A percentile compares a stretch with the other conserved stretches of the same genome.
Conservation (phyloP, 2,329 filamentous ascomycete species). For the Lasiodiplodia sp. region DNA sequence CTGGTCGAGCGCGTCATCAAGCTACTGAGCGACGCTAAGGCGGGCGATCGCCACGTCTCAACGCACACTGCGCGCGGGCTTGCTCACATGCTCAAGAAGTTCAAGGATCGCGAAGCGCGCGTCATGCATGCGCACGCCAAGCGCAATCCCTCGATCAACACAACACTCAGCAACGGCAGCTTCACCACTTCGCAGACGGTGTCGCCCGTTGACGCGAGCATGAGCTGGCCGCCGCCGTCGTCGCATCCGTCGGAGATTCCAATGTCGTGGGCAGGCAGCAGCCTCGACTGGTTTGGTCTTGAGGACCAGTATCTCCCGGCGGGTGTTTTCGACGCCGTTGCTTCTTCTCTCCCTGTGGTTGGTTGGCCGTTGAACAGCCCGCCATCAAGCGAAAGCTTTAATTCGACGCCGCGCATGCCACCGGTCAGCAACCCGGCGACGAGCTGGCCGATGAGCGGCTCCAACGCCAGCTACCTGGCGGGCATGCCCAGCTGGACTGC, state of each 20-base stretch:
- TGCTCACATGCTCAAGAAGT: conserved; percentile 44
- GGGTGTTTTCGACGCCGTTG: conserved; percentile 27
- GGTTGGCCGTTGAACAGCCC: conserved; percentile 29
- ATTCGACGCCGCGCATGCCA: conserved; percentile 28
- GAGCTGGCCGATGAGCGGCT: conserved; percentile 27
- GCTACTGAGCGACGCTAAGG: conserved; percentile 41
- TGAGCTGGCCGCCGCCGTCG: conserved; percentile 23
- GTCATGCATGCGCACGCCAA: conserved; percentile 27
- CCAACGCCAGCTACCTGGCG: conserved; percentile 23
- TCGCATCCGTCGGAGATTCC: conserved; percentile 15
- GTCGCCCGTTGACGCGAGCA: conserved; percentile 15
- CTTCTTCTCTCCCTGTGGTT: conserved; percentile 25
- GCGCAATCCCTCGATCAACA: conserved; percentile 27
- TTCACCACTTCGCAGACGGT: conserved; percentile 10
- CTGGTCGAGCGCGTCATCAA: conserved; percentile 44
- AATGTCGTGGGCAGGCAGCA: conserved; percentile 28
- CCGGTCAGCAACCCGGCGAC: conserved; percentile 23
- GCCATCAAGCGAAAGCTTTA: conserved; percentile 29
- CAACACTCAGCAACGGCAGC: conserved; percentile 24
- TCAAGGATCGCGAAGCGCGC: conserved; percentile 30
- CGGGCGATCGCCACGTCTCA: conserved; percentile 47
- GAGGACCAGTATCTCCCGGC: conserved; percentile 30
- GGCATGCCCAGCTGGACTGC: conserved; percentile 27
- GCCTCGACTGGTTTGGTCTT: conserved; percentile 29
- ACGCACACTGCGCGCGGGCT: conserved; percentile 48